Conservation (phyloP, 1,139 yeast genomes). For the Magnusiomyces suaveolens region DNA sequence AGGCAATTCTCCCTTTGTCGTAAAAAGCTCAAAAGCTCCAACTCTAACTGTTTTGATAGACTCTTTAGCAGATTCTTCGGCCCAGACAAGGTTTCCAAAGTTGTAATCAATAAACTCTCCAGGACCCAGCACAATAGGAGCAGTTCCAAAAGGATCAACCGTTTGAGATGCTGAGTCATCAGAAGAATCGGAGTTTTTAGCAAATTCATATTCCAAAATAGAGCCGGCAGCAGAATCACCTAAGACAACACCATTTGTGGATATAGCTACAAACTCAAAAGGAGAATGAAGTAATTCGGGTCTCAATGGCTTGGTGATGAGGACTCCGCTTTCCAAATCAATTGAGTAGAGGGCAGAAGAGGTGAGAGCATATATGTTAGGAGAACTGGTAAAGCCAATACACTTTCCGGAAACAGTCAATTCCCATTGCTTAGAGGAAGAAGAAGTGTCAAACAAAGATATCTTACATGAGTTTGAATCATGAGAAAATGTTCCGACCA, state of each 20-base stretch:
- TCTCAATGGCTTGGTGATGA: neutral
- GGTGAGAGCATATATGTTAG: neutral
- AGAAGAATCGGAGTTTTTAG: neutral
- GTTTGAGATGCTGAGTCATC: neutral
- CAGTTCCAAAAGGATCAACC: neutral
- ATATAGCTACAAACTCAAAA: neutral
- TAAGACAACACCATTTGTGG: neutral
- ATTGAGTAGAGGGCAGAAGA: neutral
- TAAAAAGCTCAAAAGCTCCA: neutral
- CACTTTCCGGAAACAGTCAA: slow-evolving; percentile 1
- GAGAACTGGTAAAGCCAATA: neutral
- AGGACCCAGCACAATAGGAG: slow-evolving; percentile 1
- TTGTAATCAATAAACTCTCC: neutral
- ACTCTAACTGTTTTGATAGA: neutral
- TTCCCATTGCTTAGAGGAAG: neutral
- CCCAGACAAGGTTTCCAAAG: neutral
- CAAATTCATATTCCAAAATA: neutral
- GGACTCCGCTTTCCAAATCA: neutral
- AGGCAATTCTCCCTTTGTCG: neutral
- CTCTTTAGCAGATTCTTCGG: neutral
- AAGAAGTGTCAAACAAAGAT: neutral
- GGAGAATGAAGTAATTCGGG: neutral
- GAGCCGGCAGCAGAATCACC: neutral
- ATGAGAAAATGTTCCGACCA: neutral
- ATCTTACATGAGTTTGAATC: neutral